Base-by-base conservation (phyloP, 139 green algal species). In the Chlamydomonas schloesseri region DNA sequence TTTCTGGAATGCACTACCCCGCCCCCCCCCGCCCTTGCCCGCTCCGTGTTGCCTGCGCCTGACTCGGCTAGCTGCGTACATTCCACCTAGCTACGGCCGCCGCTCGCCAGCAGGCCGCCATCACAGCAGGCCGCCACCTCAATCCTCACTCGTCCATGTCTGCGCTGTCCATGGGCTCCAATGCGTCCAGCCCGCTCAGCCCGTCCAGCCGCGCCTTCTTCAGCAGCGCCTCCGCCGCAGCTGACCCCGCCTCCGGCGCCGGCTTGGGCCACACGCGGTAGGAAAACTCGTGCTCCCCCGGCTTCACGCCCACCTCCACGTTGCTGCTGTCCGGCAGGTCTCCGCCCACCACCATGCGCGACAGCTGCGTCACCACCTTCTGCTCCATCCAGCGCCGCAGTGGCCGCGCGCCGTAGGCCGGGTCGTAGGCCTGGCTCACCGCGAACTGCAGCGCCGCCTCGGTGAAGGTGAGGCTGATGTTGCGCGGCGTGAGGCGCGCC, bases 351-450 rank as follows among this genome's bases (percentile, higher is more conserved):
- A 96, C 82, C 92, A 95, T 94, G 67, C 82, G 83, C 34, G 73
- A 90, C 24, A 96, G 87, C 20, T 93, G 74, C 28, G 94, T 96
- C 31, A 96, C 76, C 13, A 96, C 73, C 42, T 72, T 64, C 28
- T 96, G 90, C 88, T 96, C 94, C 83, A 95, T 82, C 91, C 93
- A 96, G 28, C 94, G 88, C 23, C 93, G 89, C 77, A 96, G 86
- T 57, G 94, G 93, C 4, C 93, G 86, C 13, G 93, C 93, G 50
- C 94, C 94, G 70, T 92, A 94, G 23, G 71, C 70, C 18, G 84
- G 73, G 71, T 96, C 93, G 75, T 92, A 94, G 2, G 83, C 77
- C 86, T 93, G 64, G 4, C 71, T n/a, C 62, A 92, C 90, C 0
- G 89, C 90, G 77, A 91, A 88, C 64, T 95, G 87, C 34, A 96